Conservation (phyloP, 768 basidiomycete genomes). For the Pholiota molesta region DNA sequence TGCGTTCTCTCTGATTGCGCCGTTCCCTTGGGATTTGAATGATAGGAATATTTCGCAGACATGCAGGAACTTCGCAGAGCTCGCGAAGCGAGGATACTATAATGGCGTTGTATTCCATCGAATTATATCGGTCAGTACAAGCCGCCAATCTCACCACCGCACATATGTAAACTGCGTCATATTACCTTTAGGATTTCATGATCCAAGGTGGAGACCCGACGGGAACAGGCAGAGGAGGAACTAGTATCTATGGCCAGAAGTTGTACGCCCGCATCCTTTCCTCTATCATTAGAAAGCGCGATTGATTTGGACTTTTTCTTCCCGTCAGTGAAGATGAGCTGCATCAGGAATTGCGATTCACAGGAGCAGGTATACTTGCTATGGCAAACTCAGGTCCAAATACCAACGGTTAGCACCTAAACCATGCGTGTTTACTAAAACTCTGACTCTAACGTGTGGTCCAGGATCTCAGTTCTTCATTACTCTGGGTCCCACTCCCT, state of each 20-base stretch:
- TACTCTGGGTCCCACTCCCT: constrained; percentile 82
- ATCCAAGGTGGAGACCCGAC: constrained; percentile 96
- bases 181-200: constrained; percentile 84
- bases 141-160: constrained; percentile 21
- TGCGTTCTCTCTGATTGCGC: constrained; percentile 28
- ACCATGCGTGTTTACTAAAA: constrained; percentile 23
- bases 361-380: constrained; percentile 93
- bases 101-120: constrained; percentile 90
- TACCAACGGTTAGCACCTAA: constrained; percentile 68
- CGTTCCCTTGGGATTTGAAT: constrained; percentile 11
- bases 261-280: constrained; percentile 57
- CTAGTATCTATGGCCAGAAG: constrained; percentile 86
- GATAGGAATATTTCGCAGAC: constrained; percentile 54
- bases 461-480: constrained; percentile 96
- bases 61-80: constrained; percentile 92
- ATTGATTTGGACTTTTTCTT: constrained; percentile 10
- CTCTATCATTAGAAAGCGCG: not conserved
- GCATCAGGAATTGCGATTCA: constrained; percentile 88
- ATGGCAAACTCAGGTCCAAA: constrained; percentile 99
- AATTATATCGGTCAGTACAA: constrained; percentile 68
- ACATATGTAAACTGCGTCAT: not conserved
- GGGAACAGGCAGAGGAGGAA: constrained; percentile 91
- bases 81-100: constrained; percentile 92
- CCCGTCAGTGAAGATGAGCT: constrained; percentile 82
- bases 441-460: constrained; percentile 1